A percentile compares a stretch with the other conserved stretches of the same genome.
Conservation (phyloP, 495 filamentous ascomycete species). For the Xylaria longipes region DNA sequence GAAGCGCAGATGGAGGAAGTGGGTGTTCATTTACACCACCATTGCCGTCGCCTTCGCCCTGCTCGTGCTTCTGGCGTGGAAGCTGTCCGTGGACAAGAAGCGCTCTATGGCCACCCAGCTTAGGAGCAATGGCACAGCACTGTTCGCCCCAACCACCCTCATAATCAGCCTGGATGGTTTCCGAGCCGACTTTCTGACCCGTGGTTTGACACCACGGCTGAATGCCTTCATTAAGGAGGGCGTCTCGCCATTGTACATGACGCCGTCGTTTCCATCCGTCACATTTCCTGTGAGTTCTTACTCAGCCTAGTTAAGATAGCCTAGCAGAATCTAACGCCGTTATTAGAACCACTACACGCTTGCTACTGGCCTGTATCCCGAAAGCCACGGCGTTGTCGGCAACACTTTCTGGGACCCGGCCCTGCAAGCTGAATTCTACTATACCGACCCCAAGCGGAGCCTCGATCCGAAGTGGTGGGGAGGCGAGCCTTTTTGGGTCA, state of each 20-base stretch:
- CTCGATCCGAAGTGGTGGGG: conserved; percentile 91
- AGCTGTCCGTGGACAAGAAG: conserved; percentile 50
- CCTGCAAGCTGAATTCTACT: conserved; percentile 80
- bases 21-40: conserved; percentile 59
- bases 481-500: conserved; percentile 92
- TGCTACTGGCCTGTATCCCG: conserved; percentile 89
- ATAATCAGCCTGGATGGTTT: conserved; percentile 96
- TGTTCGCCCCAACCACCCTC: conserved; percentile 90
- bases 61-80: conserved; percentile 57
- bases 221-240: conserved; percentile 80
- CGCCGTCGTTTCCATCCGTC: conserved; percentile 91
- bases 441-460: conserved; percentile 74
- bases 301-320: neutral
- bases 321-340: conserved; percentile 9
- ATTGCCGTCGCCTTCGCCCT: conserved; percentile 60
- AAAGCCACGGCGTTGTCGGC: conserved; percentile 90
- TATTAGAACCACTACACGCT: conserved; percentile 86
- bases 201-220: conserved; percentile 82
- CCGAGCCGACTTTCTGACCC: conserved; percentile 89
- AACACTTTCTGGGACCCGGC: conserved; percentile 93
- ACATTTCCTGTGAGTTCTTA: conserved; percentile 74
- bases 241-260: conserved; percentile 89
- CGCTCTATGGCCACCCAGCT: conserved; percentile 34
- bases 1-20: conserved; percentile 53
- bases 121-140: conserved; percentile 81